Base-by-base conservation (phyloP, 805 yeast genomes). In the Brettanomyces custersianus region DNA sequence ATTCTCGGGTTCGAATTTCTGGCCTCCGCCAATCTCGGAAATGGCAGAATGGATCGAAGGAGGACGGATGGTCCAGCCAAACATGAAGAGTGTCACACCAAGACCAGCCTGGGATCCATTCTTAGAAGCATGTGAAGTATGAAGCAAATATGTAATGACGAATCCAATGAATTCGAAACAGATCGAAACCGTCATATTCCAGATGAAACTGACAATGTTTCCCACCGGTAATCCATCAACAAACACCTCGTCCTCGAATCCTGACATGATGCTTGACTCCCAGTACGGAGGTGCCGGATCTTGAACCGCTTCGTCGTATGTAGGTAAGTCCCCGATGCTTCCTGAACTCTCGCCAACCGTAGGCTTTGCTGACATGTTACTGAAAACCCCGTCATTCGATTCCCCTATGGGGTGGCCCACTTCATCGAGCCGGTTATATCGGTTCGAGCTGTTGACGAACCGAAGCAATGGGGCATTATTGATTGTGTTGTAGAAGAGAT, bases 201-300 rank as follows among this genome's bases (percentile, higher is more conserved):
- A 90, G 4, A 84, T 59, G 49, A 88, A 80, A 51, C 84, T 85
- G 25, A 94, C 76, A n/a, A 83, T 55, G 50, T 82, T 82, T 2
- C 98, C 98, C 21, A 90, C 97, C 0, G 98, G 97, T 45, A 92
- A 65, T 0, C 96, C 97, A 46, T 90, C 95, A 22, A 92, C 86
- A 58, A 85, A 85, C 15, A 92, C 79, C 56, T 90, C 97, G 52
- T 92, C 96, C 38, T 74, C 78, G 48, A 74, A 79, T 7, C 80
- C 86, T 4, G 94, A 83, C 52, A 87, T 69, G 29, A 85, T 76
- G 0, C 92, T 74, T 6, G 88, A 75, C 57, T 92, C 98, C 94
- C 96, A 92, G 59, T 92, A 92, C 27, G 95, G 95, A 1, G 98
- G 98, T 0, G 94, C 77, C 12, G 92, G 74, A 54, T 92, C 98